Conservation (phyloP, 768 basidiomycete species). For the Exsudoporus frostii region DNA sequence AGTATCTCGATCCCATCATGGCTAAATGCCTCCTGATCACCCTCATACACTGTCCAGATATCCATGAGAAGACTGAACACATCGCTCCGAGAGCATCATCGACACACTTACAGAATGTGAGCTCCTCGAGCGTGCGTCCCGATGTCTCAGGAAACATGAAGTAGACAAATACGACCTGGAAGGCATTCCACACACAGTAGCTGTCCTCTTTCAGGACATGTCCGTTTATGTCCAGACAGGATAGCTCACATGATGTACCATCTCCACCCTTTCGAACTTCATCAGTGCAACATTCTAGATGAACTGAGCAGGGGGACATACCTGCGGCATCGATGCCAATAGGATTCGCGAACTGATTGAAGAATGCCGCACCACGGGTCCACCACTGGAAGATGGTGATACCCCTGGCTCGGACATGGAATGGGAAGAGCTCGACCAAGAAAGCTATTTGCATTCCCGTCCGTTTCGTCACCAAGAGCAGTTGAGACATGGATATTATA, state of each 20-base stretch:
- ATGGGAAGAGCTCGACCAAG: constrained; percentile 69
- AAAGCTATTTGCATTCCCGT: constrained; percentile 39
- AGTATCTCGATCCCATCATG: not conserved
- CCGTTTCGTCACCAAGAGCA: not conserved
- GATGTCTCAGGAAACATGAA: constrained; percentile 16
- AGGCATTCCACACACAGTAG: constrained; percentile 12
- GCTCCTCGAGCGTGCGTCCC: constrained; percentile 12
- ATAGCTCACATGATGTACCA: constrained; percentile 8
- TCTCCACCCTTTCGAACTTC: constrained; percentile 5
- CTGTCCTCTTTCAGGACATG: not conserved
- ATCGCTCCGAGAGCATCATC: too few species aligned
- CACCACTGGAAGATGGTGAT: constrained; percentile 61
- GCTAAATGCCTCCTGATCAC: not conserved
- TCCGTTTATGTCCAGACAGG: too few species aligned
- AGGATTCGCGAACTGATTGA: constrained; percentile 12
- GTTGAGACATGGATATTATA: not conserved
- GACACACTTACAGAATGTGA: constrained; percentile 11
- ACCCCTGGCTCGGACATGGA: constrained; percentile 58
- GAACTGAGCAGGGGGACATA: not conserved
- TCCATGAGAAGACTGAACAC: not conserved
- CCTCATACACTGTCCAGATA: not conserved
- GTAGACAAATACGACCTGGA: constrained; percentile 14
- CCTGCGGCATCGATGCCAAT: constrained; percentile 15
- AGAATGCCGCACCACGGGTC: constrained; percentile 35
- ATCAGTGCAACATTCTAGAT: not conserved